Base-by-base conservation (phyloP, 768 basidiomycete genomes). In the Xerocomus potaroensis region DNA sequence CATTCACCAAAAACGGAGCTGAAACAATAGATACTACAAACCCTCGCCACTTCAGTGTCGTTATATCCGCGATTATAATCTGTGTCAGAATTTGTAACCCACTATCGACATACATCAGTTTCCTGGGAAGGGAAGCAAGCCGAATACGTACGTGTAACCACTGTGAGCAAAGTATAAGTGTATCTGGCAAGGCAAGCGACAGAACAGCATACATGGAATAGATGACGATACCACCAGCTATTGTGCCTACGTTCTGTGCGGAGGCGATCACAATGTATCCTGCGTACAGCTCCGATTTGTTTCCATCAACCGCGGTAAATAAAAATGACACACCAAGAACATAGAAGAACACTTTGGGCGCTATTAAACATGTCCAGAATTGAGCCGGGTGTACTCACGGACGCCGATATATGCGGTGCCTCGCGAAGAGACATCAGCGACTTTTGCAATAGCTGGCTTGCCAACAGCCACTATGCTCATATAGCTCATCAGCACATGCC, bases 361-460 rank as follows among this genome's bases (percentile, higher is more conserved):
- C 21, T 6, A 47, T 42, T 14, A 40, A 39, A 12, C 47, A 34
- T 15, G 15, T 4, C 15, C 26, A 3, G 29, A 34, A 33, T 15
- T 14, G 10, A 15, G 14, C 31, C n/a, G 22, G n/a, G 4, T 14
- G 34, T 15, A 75, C 79, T 69, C 54, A 80, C 79, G 58, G 45
- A 83, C 79, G 31, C 74, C 51, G 23, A 74, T 67, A 57, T 80
- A 87, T 1, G 84, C 81, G 33, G 72, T 73, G 16, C 80, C 82
- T 55, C 87, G 75, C 19, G 85, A 86, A 12, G 77, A 69, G 8
- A 84, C 78, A 60, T 89, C 86, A 8, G 85, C 79, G 32, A 87
- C 62, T 64, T 87, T 87, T 1, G 87, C 85, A 51, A 86, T 79
- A 29, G 84, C 70, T 1, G 87, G 86, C 66, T 87, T 87, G 18